These are phyloP conservation scores for Penicillium nucicola DNA, from an alignment of 495 filamentous ascomycete genomes.

Conservation along the genomic window DNA sequence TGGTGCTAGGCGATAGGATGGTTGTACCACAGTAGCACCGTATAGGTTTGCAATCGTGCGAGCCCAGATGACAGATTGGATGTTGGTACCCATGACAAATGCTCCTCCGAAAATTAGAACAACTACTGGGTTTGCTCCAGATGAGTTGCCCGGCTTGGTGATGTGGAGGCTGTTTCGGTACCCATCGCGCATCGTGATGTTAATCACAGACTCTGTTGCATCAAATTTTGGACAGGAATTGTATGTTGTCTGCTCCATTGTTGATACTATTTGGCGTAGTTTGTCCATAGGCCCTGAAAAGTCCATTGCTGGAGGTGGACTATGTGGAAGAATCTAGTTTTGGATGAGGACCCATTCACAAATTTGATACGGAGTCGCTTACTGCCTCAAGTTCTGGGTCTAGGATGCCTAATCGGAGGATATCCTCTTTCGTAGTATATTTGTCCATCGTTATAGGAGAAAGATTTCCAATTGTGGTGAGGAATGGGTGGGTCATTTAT, in stretches of 20 bases:
- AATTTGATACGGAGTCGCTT: not conserved
- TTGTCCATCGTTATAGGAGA: constrained; percentile 4
- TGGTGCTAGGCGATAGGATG: constrained; percentile 45
- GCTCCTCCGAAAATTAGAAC: constrained; percentile 45
- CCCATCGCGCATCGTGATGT: constrained; percentile 43
- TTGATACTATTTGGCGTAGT: not conserved
- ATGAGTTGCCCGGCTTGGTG: constrained; percentile 25
- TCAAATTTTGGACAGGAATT: constrained; percentile 11
- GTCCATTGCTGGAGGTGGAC: constrained; percentile 12
- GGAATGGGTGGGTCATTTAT: too few relatives aligned
- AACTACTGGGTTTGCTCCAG: constrained; percentile 33
- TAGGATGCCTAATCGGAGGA: constrained; percentile 29
- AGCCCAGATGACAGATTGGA: constrained; percentile 28
- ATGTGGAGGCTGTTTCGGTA: constrained; percentile 31
- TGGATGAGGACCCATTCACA: not conserved
- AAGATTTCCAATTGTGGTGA: too few relatives aligned
- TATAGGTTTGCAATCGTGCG: constrained; percentile 25
- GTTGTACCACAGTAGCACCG: constrained; percentile 30
- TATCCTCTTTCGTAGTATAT: constrained; percentile 25
- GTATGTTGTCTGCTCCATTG: constrained; percentile 7
- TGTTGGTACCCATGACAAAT: constrained; percentile 34
- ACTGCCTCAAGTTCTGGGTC: constrained; percentile 35
- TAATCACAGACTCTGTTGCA: constrained; percentile 21
- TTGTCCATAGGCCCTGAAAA: not conserved
- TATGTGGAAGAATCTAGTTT: constrained; percentile 25